phyloP scores from a whole-genome alignment of 2,329 filamentous ascomycete genomes.

The Neodidymelliopsis sp. region DNA sequence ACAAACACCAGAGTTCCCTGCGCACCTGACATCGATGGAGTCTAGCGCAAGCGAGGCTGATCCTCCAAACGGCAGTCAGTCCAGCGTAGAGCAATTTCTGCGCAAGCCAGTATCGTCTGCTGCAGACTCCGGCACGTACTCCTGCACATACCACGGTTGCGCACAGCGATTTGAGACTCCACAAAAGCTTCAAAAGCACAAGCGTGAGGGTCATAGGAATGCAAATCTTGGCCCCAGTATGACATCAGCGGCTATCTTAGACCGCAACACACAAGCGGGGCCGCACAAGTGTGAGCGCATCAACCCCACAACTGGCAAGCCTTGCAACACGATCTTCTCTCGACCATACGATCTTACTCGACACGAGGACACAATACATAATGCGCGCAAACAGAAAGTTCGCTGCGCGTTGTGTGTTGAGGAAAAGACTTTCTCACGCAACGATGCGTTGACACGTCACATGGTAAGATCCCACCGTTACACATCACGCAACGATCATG shows the following conservation, averaged over 20 bases:
- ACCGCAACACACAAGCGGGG: constrained; percentile 85
- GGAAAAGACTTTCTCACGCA: constrained; percentile 95
- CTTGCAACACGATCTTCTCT: constrained; percentile 93
- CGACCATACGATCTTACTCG: constrained; percentile 94
- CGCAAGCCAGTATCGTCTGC: constrained; percentile 68
- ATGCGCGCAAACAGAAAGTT: constrained; percentile 91
- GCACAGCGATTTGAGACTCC: constrained; percentile 87
- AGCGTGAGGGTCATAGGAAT: constrained; percentile 84
- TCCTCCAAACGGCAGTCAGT: constrained; percentile 52
- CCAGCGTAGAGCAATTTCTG: constrained; percentile 44
- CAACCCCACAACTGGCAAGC: constrained; percentile 93
- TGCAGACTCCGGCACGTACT: constrained; percentile 88
- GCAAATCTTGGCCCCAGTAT: constrained; percentile 52
- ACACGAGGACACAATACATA: constrained; percentile 98
- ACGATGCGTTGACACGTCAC: constrained; percentile 91
- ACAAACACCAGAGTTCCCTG: constrained; percentile 64
- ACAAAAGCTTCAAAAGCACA: constrained; percentile 88
- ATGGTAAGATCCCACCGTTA: constrained; percentile 62
- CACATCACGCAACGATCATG: constrained; percentile 11
- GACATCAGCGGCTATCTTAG: constrained; percentile 63
- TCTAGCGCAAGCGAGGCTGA: constrained; percentile 64
- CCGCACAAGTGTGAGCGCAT: constrained; percentile 92
- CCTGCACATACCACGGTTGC: constrained; percentile 94
- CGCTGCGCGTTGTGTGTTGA: constrained; percentile 92
- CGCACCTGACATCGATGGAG: constrained; percentile 67